Evolutionary conservation across 352 stramenopile genomes (phyloP), one percentile per base, ranked within the genome.

Genomic region (Hyaloperonospora arabidopsidis): DNA sequence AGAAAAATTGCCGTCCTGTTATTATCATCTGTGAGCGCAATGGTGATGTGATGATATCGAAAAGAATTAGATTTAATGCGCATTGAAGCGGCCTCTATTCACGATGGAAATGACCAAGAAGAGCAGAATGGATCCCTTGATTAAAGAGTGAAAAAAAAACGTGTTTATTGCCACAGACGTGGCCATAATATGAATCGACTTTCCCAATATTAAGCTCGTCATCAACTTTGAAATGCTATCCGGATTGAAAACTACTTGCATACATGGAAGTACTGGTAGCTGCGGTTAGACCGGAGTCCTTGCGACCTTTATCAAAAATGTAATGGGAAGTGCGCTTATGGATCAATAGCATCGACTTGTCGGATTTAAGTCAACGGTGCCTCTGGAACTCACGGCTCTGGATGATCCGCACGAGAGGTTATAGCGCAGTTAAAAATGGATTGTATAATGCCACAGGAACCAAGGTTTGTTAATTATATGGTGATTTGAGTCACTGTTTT

Each of bases 181-280:
- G 21, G 96, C 96, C 2, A 95, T 96, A 18, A 99, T 99, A 64
- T 96, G 97, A 41, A 74, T 99, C 21, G 97, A 99, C 67, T 99
- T 99, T 54, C 87, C 95, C 0, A 92, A 98, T 67, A 98, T 99
- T 65, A 97, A 99, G 70, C 96, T 99, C 69, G 97, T 99, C 15
- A 98, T 99, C 59, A 99, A 99, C 69, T 99, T 98, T 63, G 96
- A 99, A 71, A 99, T 99, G 97, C 97, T 96, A 0, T 80, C 78
- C 36, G 95, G 99, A 70, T 99, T 64, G 97, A 99, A 73, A 99
- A 99, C 70, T 99, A 99, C 70, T 95, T 99, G 35, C 97, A 99
- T 89, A 80, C 96, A 50, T 59, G 97, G 96, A 40, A 93, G 97
- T 53, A 99, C 97, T 8, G 97, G 96, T 35, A 93, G 97, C 35